Evolutionary conservation across 495 filamentous ascomycete species (phyloP), one percentile per base, ranked within the genome.

Genomic region (Neurospora discreta): DNA sequence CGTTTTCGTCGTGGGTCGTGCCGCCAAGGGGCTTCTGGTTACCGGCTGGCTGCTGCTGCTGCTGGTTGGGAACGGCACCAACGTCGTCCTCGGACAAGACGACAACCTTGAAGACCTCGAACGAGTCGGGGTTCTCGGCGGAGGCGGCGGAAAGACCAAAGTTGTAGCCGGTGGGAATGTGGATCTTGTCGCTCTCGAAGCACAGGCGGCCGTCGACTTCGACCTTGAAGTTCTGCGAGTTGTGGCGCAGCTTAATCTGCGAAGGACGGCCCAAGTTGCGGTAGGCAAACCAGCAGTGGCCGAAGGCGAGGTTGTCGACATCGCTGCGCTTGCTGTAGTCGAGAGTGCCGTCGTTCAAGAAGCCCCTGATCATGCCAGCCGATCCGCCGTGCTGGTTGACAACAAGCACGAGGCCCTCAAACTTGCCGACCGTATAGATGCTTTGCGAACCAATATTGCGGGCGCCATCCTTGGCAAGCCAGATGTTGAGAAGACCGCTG

Each of bases 121-220:
- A 97, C 38, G 93, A 96, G 80, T 99, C 95, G 0, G 95, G 93
- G 74, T 88, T 94, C 72, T 98, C 94, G 38, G 93, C 92, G 9
- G 93, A 93, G 5, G 91, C 92, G 40, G 95, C 95, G 3, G 91
- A 91, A 73, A 99, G 82, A 77, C 95, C 95, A 72, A 97, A 93
- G 79, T 87, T 88, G 81, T 98, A 96, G 75, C 91, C 92, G 8
- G 85, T 78, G 10, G 95, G 94, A 39, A 99, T 86, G 52, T 82
- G 80, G 74, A 97, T 85, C 83, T 92, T 91, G 78, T 90, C 84
- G 69, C 88, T 95, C 71, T 91, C 88, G 81, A 99, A 97, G 82
- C 95, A 99, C 41, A 88, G 82, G 72, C 87, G 88, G 73, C 91
- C 90, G 80, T 97, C 96, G 9, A 98, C 86, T 58, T 89, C 88